Evolutionary conservation across 148 eudicot species (phyloP), one percentile per base, ranked within the genome.

Genomic region (Nepenthes gracilis): DNA sequence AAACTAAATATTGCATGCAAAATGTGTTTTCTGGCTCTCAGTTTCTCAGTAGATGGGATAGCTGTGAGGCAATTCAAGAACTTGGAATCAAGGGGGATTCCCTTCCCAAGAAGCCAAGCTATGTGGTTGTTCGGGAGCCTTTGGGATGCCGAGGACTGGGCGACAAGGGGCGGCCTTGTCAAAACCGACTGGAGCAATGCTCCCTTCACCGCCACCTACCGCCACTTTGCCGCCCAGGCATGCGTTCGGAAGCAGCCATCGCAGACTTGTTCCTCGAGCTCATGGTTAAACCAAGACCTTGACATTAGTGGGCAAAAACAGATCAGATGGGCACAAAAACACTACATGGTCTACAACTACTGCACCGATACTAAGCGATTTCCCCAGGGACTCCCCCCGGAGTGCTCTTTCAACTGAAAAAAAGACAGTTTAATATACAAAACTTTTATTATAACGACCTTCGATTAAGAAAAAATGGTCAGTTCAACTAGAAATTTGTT

Each of bases 61-160:
- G 10, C 53, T 10, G 11, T 49, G 11, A 49, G 53, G 53, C 53
- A 49, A 49, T 49, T 49, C 53, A 49, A 49, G 53, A 49, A 49
- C 53, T n/a, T 49, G 0, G 53, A 49, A 57, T 61, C 63, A 0
- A 61, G 6, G n/a, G 75, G 75, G 10, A 43, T 66, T 2, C 38
- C 70, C 0, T 72, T 55, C 63, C 70, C 59, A 40, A 72, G 65
- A 33, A 47, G 66, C 54, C 75, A 72, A 57, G 58, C 70, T 7
- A 63, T 67, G 71, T 50, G 60, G 60, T 34, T 67, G 13, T 62
- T 61, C 9, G 47, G 66, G 50, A 72, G 71, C 35, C 50, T 72
- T 6, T 72, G 76, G 75, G 71, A 72, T 12, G 67, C 64, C 23
- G 76, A 72, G 50, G 76, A 72, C 33, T 72, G 76, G 76, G 76